phyloP scores from a whole-genome alignment of 192 early-diverging fungal genomes.

The Backusella australiensis region DNA sequence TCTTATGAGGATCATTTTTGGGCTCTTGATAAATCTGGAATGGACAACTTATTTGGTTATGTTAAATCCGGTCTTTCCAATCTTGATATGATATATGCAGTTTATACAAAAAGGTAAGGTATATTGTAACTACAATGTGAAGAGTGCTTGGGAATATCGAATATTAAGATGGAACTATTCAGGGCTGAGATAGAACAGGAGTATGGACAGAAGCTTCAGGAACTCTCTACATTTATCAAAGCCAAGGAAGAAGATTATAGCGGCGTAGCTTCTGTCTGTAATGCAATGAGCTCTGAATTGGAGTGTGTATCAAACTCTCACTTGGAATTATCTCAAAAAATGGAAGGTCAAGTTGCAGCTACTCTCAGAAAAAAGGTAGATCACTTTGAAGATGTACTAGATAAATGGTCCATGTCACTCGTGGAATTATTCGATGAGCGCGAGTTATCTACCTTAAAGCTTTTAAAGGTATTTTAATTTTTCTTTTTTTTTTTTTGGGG shows the following conservation, averaged over 20 bases:
- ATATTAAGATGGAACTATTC: neutral
- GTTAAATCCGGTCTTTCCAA: neutral
- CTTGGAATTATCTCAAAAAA: slow-evolving; percentile 10
- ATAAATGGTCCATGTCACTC: slow-evolving; percentile 1
- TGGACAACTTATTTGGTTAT: slow-evolving; percentile 13
- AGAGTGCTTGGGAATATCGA: neutral
- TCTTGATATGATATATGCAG: neutral
- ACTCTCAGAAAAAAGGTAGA: slow-evolving; percentile 1
- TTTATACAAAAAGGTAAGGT: slow-evolving; percentile 16
- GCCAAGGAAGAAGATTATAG: neutral
- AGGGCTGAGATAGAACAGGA: slow-evolving; percentile 13
- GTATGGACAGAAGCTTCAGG: slow-evolving; percentile 15
- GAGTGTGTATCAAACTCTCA: slow-evolving; percentile 16
- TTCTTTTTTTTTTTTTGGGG: neutral
- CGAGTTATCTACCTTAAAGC: neutral
- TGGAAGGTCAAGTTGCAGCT: slow-evolving; percentile 5
- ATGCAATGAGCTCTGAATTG: slow-evolving; percentile 18
- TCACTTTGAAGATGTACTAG: neutral
- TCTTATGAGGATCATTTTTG: slow-evolving; percentile 6
- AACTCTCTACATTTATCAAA: neutral
- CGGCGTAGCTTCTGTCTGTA: neutral
- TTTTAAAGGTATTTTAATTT: slow-evolving; percentile 15
- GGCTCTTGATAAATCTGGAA: slow-evolving; percentile 4
- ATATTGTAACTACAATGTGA: neutral
- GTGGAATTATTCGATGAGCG: neutral